Evolutionary conservation across 2,329 filamentous ascomycete genomes (phyloP).

Genomic region (Neofusicoccum umdonicola): DNA sequence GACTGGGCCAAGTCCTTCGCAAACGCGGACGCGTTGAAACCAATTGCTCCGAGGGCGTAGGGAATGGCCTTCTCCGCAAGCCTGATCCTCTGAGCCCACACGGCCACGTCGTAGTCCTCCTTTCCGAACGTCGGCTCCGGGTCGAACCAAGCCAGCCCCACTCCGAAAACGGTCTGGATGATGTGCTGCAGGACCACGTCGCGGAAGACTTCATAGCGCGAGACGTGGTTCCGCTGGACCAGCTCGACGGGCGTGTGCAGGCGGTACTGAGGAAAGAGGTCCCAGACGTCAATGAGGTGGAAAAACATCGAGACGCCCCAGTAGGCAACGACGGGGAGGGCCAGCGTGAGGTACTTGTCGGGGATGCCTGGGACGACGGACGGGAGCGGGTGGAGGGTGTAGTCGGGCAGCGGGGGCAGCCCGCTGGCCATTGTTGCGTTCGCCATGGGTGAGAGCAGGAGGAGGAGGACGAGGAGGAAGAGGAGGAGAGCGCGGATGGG

Average conservation of each 20-base stretch:
- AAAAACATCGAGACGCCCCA: slow-evolving; percentile 85
- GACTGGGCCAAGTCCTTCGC: slow-evolving; percentile 71
- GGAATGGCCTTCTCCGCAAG: slow-evolving; percentile 78
- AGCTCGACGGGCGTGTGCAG: slow-evolving; percentile 94
- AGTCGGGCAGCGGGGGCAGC: slow-evolving; percentile 83
- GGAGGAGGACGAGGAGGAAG: not conserved
- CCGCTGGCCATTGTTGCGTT: slow-evolving; percentile 55
- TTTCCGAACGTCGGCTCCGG: slow-evolving; percentile 70
- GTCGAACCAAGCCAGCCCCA: slow-evolving; percentile 69
- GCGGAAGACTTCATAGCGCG: slow-evolving; percentile 78
- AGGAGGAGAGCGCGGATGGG: slow-evolving; percentile 1
- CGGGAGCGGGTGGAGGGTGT: slow-evolving; percentile 67
- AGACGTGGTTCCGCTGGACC: slow-evolving; percentile 79
- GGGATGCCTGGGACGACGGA: slow-evolving; percentile 75
- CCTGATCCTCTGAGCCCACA: slow-evolving; percentile 83
- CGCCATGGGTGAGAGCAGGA: slow-evolving; percentile 28
- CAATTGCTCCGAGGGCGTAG: slow-evolving; percentile 65
- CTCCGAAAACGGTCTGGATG: slow-evolving; percentile 75
- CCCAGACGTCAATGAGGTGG: slow-evolving; percentile 80
- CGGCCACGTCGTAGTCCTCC: slow-evolving; percentile 80
- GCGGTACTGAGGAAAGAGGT: slow-evolving; percentile 86
- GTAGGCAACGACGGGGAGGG: slow-evolving; percentile 79
- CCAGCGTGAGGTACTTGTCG: slow-evolving; percentile 74
- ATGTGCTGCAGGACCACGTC: slow-evolving; percentile 91
- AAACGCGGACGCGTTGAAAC: slow-evolving; percentile 72